phyloP scores from a whole-genome alignment of 2,329 filamentous ascomycete genomes.

The Chalaropsis ovoidea region DNA sequence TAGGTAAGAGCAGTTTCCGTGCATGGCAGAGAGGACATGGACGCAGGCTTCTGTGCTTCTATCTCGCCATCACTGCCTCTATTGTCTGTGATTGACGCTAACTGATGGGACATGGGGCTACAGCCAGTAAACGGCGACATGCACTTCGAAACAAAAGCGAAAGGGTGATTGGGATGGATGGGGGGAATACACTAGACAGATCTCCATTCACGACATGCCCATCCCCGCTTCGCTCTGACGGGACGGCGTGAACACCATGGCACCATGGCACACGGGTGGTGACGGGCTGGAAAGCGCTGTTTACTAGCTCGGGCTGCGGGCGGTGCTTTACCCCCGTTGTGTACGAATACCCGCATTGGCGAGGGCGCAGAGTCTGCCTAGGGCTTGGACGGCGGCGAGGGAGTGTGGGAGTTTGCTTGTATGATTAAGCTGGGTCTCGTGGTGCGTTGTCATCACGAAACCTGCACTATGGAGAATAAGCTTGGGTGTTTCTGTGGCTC shows the following conservation, averaged over 20 bases:
- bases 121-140: neutral
- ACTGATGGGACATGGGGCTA: neutral
- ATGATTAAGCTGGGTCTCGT: slow-evolving; percentile 1
- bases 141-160: neutral
- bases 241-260: too few relatives aligned
- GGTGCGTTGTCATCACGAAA: neutral
- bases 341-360: slow-evolving; percentile 1
- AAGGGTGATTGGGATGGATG: neutral
- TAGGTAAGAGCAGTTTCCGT: slow-evolving; percentile 39
- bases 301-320: neutral
- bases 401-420: neutral
- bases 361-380: neutral
- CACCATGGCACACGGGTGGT: neutral
- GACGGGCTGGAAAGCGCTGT: neutral
- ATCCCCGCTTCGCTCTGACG: neutral
- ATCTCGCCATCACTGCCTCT: neutral
- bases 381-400: neutral
- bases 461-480: neutral
- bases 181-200: neutral
- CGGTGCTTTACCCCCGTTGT: neutral
- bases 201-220: neutral
- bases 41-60: neutral
- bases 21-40: neutral
- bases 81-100: neutral
- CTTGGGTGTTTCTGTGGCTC: neutral